Conservation (phyloP, 345 rosid species). For the Chamaenerion angustifolium region DNA sequence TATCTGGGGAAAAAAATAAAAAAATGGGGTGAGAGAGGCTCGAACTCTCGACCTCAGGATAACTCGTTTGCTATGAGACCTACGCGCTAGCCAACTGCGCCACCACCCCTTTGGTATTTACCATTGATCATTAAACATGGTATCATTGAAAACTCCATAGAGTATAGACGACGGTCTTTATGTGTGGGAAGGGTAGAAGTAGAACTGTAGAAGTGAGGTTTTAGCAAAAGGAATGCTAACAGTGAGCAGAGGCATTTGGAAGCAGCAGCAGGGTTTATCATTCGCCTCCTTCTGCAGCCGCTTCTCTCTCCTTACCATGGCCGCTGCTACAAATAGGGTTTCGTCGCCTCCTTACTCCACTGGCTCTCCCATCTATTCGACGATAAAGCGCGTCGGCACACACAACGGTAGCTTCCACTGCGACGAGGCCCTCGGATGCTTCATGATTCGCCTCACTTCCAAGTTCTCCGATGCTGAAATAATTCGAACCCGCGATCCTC, state of each 20-base stretch:
- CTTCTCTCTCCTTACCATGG: constrained; percentile 11
- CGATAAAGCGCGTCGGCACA: constrained; percentile 66
- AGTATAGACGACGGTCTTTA: background rate
- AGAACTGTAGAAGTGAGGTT: background rate
- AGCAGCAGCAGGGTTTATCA: constrained; percentile 2
- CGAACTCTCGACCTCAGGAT: constrained; percentile 97
- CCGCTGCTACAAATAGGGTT: constrained; percentile 29
- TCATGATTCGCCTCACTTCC: constrained; percentile 85
- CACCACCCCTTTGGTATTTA: constrained; percentile 32
- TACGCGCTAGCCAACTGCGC: constrained; percentile 99
- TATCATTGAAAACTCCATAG: too few relatives aligned
- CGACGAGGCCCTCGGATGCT: constrained; percentile 97
- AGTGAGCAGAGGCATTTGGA: constrained; percentile 7
- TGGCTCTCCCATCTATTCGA: constrained; percentile 19
- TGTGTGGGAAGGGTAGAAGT: too few relatives aligned
- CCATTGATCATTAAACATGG: too few relatives aligned
- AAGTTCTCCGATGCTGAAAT: constrained; percentile 67
- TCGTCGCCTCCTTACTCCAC: constrained; percentile 40
- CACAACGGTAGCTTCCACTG: constrained; percentile 97
- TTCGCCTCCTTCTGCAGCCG: background rate
- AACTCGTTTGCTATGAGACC: constrained; percentile 78
- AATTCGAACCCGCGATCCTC: constrained; percentile 71
- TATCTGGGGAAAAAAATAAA: too few relatives aligned
- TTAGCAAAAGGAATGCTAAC: constrained; percentile 4
- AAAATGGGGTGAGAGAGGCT: constrained; percentile 80